phyloP scores from a whole-genome alignment of 2,329 filamentous ascomycete species.

The Teratosphaeria nubilosa region DNA sequence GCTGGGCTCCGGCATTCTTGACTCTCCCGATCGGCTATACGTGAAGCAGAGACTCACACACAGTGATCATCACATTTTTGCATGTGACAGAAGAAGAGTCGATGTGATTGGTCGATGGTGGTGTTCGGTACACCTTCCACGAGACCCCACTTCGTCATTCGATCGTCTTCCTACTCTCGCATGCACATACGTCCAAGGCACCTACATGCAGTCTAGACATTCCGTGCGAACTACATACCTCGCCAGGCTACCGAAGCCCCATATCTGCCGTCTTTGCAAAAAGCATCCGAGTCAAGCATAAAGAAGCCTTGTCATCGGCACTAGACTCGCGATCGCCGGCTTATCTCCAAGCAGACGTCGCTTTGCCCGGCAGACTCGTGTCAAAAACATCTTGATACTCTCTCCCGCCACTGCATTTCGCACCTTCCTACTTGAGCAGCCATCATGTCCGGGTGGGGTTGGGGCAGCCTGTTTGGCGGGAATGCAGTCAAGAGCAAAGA shows the following conservation, averaged over 20 bases:
- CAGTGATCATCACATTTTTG: neutral
- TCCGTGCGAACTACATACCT: neutral
- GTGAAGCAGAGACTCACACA: neutral
- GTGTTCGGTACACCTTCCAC: neutral
- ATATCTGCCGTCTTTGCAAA: neutral
- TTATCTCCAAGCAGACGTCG: neutral
- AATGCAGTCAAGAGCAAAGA: conserved; percentile 81
- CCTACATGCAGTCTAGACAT: neutral
- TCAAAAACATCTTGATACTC: neutral
- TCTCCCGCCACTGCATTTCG: neutral
- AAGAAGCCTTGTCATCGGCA: neutral
- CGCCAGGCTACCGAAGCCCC: neutral
- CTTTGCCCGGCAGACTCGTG: neutral
- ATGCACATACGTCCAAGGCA: neutral
- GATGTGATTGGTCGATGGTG: neutral
- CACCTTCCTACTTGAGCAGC: neutral
- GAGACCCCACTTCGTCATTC: neutral
- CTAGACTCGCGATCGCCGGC: neutral
- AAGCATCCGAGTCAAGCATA: neutral
- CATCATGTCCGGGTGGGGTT: conserved; percentile 41
- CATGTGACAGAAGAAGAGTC: neutral
- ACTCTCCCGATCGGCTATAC: neutral
- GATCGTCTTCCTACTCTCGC: neutral
- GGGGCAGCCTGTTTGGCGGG: conserved; percentile 61
- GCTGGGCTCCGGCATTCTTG: conserved; percentile 44